phyloP scores from a whole-genome alignment of 225 moss, liverwort and hornwort species.

The Physcomitrium patens region DNA sequence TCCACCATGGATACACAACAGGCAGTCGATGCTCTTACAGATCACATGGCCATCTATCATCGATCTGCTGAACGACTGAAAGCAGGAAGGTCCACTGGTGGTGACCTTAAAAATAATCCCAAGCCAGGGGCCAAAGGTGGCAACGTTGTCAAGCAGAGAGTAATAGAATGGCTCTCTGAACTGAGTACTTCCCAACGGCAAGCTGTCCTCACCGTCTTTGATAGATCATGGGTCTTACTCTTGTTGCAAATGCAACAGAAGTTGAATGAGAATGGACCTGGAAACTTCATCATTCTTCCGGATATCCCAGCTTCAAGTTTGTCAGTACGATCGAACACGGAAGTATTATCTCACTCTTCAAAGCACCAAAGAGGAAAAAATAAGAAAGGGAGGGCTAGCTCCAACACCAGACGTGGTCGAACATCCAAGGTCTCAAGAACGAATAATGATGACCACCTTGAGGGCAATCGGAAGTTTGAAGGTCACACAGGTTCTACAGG shows the following conservation, averaged over 20 bases:
- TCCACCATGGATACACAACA: conserved; percentile 77
- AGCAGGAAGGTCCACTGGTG: conserved; percentile 39
- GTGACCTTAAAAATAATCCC: conserved; percentile 25
- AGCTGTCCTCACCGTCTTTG: conserved; percentile 69
- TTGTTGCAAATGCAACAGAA: conserved; percentile 83
- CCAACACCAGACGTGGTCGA: conserved; percentile 47
- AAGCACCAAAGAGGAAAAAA: conserved; percentile 58
- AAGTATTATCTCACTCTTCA: conserved; percentile 36
- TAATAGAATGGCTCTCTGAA: conserved; percentile 70
- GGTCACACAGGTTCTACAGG: conserved; percentile 23
- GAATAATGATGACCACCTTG: conserved; percentile 23
- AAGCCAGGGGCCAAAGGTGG: conserved; percentile 43
- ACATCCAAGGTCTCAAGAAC: conserved; percentile 49
- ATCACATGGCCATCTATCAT: conserved; percentile 89
- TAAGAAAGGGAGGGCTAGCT: conserved; percentile 49
- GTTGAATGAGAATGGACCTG: conserved; percentile 60
- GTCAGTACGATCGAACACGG: conserved; percentile 29
- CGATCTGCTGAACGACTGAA: conserved; percentile 52
- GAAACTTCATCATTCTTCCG: conserved; percentile 82
- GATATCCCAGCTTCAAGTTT: conserved; percentile 61
- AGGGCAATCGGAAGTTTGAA: conserved; percentile 29
- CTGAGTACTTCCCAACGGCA: conserved; percentile 66
- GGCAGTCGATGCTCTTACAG: conserved; percentile 77
- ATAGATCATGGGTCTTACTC: conserved; percentile 73
- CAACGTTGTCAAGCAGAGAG: conserved; percentile 51